Percentiles rank a stretch among this genome's conserved stretches.
Evolutionary conservation across 1,284 basidiomycete genomes (phyloP).

Genomic region (Sporisorium iseilematis-ciliati): DNA sequence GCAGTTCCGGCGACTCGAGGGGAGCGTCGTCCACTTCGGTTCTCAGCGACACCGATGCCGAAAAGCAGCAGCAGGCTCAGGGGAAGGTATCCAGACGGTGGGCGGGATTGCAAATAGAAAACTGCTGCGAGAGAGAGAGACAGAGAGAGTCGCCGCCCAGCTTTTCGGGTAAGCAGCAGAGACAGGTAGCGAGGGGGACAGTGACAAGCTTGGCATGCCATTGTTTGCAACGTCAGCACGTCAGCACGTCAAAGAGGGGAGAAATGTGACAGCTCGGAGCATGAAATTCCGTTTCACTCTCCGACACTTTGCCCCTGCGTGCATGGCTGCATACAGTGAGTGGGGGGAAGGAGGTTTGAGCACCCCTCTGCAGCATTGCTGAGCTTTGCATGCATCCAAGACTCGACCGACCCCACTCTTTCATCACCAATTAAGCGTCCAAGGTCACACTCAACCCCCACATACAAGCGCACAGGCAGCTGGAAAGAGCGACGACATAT

Average conservation of each 20-base stretch:
- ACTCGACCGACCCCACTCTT: neutral
- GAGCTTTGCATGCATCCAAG: constrained; percentile 15
- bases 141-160: too few relatives aligned
- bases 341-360: neutral
- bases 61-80: too few relatives aligned
- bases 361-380: constrained; percentile 34
- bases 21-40: neutral
- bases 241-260: neutral
- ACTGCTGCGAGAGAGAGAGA: too few relatives aligned
- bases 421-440: neutral
- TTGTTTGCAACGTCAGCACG: neutral
- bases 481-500: too few relatives aligned
- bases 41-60: neutral
- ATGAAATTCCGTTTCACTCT: constrained; percentile 18
- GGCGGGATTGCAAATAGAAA: neutral
- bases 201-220: neutral
- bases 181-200: neutral
- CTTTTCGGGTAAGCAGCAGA: too few relatives aligned
- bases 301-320: constrained; percentile 2
- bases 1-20: constrained; percentile 6
- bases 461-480: neutral
- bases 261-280: constrained; percentile 34
- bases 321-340: neutral
- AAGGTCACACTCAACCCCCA: neutral
- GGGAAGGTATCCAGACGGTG: too few relatives aligned